Evolutionary conservation across 176 grass and related monocot genomes (phyloP).

Genomic region (Oryza glaberrima): DNA sequence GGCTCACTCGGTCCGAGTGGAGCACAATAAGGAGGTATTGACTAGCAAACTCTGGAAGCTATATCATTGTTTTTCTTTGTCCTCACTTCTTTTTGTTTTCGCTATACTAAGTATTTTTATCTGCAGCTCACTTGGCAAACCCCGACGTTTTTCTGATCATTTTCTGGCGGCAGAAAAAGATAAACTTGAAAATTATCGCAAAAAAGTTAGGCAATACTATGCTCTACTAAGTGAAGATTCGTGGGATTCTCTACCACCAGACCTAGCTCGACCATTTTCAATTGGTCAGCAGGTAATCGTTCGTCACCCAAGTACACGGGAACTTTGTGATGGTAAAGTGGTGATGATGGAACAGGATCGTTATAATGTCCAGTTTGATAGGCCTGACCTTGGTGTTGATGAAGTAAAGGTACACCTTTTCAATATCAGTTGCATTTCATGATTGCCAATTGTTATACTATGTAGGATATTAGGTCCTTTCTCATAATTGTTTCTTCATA

Average conservation of each 20-base stretch:
- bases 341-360: slow-evolving; percentile 38
- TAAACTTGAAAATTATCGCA: slow-evolving; percentile 61
- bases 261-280: slow-evolving; percentile 65
- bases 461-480: not conserved
- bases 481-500: slow-evolving; percentile 12
- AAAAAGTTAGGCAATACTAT: slow-evolving; percentile 64
- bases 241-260: slow-evolving; percentile 56
- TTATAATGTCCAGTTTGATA: slow-evolving; percentile 68
- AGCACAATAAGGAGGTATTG: slow-evolving; percentile 66
- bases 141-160: slow-evolving; percentile 59
- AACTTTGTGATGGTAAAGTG: slow-evolving; percentile 65
- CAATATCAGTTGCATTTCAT: slow-evolving; percentile 28
- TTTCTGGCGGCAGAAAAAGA: slow-evolving; percentile 62
- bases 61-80: not conserved
- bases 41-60: slow-evolving; percentile 11
- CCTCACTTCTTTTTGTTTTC: slow-evolving; percentile 24
- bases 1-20: slow-evolving; percentile 68
- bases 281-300: slow-evolving; percentile 65
- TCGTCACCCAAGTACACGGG: slow-evolving; percentile 61
- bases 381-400: slow-evolving; percentile 50
- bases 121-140: slow-evolving; percentile 79
- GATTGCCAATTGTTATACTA: not conserved
- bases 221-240: slow-evolving; percentile 45
- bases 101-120: slow-evolving; percentile 17
- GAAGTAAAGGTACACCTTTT: slow-evolving; percentile 58